Conservation (phyloP, 2,329 filamentous ascomycete species). For the Aspergillus sp. region DNA sequence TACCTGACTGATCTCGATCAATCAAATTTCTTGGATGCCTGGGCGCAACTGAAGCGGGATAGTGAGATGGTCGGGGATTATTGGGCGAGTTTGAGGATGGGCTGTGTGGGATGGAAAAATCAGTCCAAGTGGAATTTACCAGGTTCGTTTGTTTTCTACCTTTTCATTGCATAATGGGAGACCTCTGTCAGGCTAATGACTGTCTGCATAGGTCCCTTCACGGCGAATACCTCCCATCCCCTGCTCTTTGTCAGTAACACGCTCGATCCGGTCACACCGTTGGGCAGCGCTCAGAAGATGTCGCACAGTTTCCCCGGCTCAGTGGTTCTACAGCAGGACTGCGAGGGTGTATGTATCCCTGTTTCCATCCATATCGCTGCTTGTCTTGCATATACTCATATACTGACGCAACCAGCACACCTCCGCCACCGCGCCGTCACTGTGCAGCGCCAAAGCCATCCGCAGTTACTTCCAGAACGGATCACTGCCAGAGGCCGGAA, state of each 20-base stretch:
- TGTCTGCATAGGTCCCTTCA: constrained; percentile 15
- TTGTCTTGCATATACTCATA: no score
- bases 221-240: constrained; percentile 39
- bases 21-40: constrained; percentile 15
- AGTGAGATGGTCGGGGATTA: constrained; percentile 26
- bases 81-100: constrained; percentile 31
- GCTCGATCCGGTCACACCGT: constrained; percentile 52
- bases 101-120: constrained; percentile 31
- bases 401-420: constrained; percentile 19
- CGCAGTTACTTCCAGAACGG: constrained; percentile 38
- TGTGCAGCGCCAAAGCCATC: constrained; percentile 30
- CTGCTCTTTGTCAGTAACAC: constrained; percentile 52
- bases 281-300: constrained; percentile 34
- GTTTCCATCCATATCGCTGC: neutral
- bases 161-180: no score
- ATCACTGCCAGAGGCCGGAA: constrained; percentile 25
- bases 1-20: constrained; percentile 13
- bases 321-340: constrained; percentile 39
- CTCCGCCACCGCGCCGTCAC: constrained; percentile 27
- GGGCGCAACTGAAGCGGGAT: constrained; percentile 15
- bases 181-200: neutral
- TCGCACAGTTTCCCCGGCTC: constrained; percentile 36
- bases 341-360: constrained; percentile 29
- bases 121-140: constrained; percentile 27
- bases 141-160: constrained; percentile 16